Conservation (phyloP, 1,139 yeast species). For the Taphrina populina region DNA sequence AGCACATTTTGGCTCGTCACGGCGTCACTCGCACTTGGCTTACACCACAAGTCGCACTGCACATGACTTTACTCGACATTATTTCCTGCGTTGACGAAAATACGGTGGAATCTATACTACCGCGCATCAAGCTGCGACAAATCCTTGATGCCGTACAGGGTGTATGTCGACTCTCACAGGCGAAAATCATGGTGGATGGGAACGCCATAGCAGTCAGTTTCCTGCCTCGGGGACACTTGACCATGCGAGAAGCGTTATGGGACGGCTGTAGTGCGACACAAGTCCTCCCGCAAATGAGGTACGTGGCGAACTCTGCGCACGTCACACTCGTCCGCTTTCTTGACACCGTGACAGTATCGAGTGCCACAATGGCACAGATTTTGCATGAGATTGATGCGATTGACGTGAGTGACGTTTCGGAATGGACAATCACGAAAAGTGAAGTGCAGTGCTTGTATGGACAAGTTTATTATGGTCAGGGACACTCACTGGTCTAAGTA, state of each 20-base stretch:
- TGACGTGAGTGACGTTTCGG: background rate
- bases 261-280: background rate
- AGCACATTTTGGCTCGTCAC: background rate
- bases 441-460: slow-evolving; percentile 10
- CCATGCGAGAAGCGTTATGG: background rate
- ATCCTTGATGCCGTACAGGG: background rate
- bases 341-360: background rate
- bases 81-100: slow-evolving; percentile 1
- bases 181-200: slow-evolving; percentile 2
- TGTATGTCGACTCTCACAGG: background rate
- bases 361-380: background rate
- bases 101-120: background rate
- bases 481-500: background rate
- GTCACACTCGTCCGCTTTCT: slow-evolving; percentile 12
- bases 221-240: background rate
- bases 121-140: background rate
- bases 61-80: slow-evolving; percentile 17
- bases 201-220: slow-evolving; percentile 8
- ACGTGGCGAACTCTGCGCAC: slow-evolving; percentile 10
- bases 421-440: background rate
- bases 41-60: slow-evolving; percentile 1
- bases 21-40: slow-evolving; percentile 2
- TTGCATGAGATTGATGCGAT: background rate
- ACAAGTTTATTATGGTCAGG: slow-evolving; percentile 18
- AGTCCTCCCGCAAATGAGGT: slow-evolving; percentile 4